Evolutionary conservation across 2,329 filamentous ascomycete genomes (phyloP).

Genomic region (Aspergillus candidus): DNA sequence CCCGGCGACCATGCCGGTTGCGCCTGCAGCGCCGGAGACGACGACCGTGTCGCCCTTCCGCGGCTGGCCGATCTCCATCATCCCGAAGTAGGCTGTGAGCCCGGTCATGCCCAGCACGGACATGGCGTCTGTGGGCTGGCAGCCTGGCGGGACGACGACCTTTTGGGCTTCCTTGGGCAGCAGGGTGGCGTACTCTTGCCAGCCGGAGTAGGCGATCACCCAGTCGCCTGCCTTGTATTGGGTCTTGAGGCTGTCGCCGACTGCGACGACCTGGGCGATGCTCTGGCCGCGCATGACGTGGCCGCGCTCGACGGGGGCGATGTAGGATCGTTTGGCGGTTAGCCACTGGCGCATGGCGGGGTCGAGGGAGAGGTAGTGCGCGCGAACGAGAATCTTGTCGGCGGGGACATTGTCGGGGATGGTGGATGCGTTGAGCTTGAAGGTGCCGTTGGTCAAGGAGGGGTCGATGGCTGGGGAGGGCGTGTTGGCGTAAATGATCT

Average conservation of each 20-base stretch:
- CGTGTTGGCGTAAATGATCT: conserved; percentile 31
- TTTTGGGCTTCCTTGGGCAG: conserved; percentile 46
- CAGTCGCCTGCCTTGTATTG: conserved; percentile 36
- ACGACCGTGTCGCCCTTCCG: conserved; percentile 68
- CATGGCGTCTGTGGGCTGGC: conserved; percentile 54
- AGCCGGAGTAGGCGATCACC: conserved; percentile 53
- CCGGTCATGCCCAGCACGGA: conserved; percentile 61
- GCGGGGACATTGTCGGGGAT: conserved; percentile 25
- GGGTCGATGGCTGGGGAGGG: conserved; percentile 32
- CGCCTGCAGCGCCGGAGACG: conserved; percentile 70
- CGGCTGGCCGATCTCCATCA: conserved; percentile 61
- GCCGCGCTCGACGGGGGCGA: conserved; percentile 62
- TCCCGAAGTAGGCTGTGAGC: conserved; percentile 70
- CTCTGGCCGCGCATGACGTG: conserved; percentile 61
- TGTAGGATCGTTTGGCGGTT: conserved; percentile 54
- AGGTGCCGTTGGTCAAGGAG: conserved; percentile 30
- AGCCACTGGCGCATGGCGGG: conserved; percentile 73
- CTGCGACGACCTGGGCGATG: conserved; percentile 54
- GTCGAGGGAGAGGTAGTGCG: conserved; percentile 63
- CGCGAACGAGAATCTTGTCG: conserved; percentile 56
- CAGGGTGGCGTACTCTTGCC: conserved; percentile 61
- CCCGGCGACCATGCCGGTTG: conserved; percentile 68
- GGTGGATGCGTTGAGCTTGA: conserved; percentile 25
- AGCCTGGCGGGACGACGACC: conserved; percentile 41
- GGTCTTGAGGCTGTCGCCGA: conserved; percentile 43